Evolutionary conservation across 2,329 filamentous ascomycete species (phyloP).

Genomic region (Monosporascus sp.): DNA sequence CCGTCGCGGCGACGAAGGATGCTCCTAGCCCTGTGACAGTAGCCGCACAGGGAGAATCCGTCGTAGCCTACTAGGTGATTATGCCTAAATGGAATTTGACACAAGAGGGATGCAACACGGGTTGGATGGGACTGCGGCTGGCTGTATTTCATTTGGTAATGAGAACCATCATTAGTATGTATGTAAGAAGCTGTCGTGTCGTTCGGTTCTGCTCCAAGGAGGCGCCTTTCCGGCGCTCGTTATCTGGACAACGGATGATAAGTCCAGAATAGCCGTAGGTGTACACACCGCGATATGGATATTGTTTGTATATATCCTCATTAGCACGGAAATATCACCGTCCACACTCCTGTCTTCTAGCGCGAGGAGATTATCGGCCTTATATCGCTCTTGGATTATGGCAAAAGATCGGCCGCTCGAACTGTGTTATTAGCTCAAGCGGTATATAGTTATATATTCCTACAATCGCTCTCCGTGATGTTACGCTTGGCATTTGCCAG

Average conservation of each 20-base stretch:
- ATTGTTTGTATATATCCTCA: neutral
- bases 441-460: too few relatives aligned
- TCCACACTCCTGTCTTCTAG: too few relatives aligned
- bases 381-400: too few relatives aligned
- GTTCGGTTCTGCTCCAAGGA: too few relatives aligned
- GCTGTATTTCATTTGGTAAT: neutral
- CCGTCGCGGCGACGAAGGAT: slow-evolving; percentile 6
- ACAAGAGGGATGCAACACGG: too few relatives aligned
- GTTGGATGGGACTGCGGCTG: neutral
- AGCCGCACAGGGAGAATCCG: neutral
- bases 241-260: too few relatives aligned
- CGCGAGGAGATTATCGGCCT: neutral
- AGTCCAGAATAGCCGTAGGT: neutral
- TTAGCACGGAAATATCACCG: too few relatives aligned
- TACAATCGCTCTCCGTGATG: neutral
- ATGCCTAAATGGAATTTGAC: neutral
- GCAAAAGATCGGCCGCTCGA: too few relatives aligned
- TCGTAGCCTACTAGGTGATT: neutral
- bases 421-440: too few relatives aligned
- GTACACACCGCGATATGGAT: neutral
- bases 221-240: too few relatives aligned
- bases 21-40: slow-evolving; percentile 9
- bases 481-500: too few relatives aligned
- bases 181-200: neutral
- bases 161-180: too few relatives aligned